phyloP scores from a whole-genome alignment of 371 early-diverging fungal species.

The Gilbertella persicaria region DNA sequence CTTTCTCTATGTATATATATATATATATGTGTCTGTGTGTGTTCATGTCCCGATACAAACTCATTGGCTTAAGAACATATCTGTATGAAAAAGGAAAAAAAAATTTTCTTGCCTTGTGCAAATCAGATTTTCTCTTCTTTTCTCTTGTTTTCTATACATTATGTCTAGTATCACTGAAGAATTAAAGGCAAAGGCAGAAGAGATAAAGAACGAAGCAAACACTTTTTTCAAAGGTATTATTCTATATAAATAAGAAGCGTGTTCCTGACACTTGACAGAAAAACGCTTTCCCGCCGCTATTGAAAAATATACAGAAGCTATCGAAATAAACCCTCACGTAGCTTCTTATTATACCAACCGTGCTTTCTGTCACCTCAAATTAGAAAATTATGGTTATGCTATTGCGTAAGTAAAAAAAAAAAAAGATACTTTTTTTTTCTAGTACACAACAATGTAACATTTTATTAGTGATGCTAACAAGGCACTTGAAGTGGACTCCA shows the following conservation, averaged over 20 bases:
- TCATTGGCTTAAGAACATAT: no score
- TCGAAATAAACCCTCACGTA: constrained; percentile 78
- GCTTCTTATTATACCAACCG: constrained; percentile 92
- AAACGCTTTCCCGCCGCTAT: constrained; percentile 85
- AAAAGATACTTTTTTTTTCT: neutral
- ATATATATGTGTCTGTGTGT: no score
- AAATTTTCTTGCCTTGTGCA: neutral
- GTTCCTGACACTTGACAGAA: no score
- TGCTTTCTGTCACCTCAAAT: constrained; percentile 85
- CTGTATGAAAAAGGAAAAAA: neutral
- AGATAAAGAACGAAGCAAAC: constrained; percentile 79
- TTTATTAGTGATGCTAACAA: constrained; percentile 77
- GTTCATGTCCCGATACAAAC: no score
- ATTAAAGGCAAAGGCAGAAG: constrained; percentile 56
- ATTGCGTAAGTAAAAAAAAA: constrained; percentile 70
- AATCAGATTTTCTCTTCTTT: neutral
- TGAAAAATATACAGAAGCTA: constrained; percentile 82
- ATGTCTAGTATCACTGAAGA: constrained; percentile 39
- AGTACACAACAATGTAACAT: neutral
- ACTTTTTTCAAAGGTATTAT: constrained; percentile 65
- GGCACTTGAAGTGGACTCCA: constrained; percentile 84
- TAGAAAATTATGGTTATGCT: constrained; percentile 91
- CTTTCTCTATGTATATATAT: no score
- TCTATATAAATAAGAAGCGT: neutral
- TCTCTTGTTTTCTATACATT: neutral